phyloP scores from a whole-genome alignment of 805 yeast species.

The Kuraishia molischiana region DNA sequence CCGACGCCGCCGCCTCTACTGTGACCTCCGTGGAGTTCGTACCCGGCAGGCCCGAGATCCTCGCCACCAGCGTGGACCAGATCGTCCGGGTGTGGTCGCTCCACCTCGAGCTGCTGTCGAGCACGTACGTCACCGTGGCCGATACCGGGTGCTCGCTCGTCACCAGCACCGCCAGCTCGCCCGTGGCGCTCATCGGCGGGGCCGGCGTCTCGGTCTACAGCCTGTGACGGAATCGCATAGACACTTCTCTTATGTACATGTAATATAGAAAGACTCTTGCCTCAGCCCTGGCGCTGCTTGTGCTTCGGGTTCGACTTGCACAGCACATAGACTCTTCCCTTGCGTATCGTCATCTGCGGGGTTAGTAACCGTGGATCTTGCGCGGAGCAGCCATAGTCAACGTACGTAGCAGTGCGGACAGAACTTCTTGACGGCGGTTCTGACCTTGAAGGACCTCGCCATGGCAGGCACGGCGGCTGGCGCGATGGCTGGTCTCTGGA shows the following conservation, averaged over 20 bases:
- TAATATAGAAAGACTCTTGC: not conserved
- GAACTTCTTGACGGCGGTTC: conserved; percentile 87
- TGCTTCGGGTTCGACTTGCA: conserved; percentile 92
- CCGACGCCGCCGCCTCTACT: conserved; percentile 77
- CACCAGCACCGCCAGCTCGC: conserved; percentile 15
- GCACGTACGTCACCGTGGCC: conserved; percentile 70
- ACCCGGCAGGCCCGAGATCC: conserved; percentile 17
- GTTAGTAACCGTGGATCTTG: conserved; percentile 1
- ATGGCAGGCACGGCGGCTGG: not conserved
- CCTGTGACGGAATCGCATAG: not conserved
- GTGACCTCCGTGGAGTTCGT: conserved; percentile 52
- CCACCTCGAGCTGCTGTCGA: conserved; percentile 21
- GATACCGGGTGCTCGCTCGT: conserved; percentile 75
- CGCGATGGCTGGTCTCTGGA: not conserved
- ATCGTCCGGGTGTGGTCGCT: conserved; percentile 52
- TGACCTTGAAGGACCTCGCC: conserved; percentile 75
- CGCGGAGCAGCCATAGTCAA: conserved; percentile 3
- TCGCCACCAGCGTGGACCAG: conserved; percentile 83
- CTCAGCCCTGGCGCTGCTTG: conserved; percentile 81
- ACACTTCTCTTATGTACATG: conserved; percentile 1
- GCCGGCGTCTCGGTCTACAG: conserved; percentile 60
- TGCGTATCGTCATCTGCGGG: conserved; percentile 71
- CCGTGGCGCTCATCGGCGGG: conserved; percentile 54
- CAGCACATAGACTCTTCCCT: conserved; percentile 87
- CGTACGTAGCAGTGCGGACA: conserved; percentile 76